phyloP scores from a whole-genome alignment of 139 green algal genomes.

The Chlamydomonas urium region DNA sequence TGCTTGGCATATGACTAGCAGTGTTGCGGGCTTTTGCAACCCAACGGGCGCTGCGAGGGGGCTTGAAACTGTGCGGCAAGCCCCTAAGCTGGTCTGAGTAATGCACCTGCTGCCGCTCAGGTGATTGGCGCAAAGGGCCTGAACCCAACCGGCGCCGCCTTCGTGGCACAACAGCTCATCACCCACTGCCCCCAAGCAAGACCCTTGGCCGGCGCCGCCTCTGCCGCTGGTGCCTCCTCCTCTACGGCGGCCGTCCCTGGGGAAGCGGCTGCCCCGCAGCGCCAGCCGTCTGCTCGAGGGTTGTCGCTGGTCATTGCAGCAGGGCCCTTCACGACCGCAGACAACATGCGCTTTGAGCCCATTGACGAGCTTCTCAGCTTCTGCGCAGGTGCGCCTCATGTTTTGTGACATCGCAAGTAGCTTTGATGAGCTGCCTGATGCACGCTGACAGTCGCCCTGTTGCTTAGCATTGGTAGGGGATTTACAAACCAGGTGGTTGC shows the following conservation, averaged over 20 bases:
- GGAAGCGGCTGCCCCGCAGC: background rate
- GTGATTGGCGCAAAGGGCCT: constrained; percentile 61
- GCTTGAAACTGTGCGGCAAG: too few species aligned
- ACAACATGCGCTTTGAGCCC: constrained; percentile 63
- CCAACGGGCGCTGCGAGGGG: too few species aligned
- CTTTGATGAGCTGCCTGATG: too few species aligned
- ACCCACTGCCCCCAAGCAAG: constrained; percentile 38
- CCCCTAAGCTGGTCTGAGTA: too few species aligned
- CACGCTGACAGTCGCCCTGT: too few species aligned
- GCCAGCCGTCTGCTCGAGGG: background rate
- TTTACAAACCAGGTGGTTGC: too few species aligned
- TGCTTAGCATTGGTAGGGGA: too few species aligned
- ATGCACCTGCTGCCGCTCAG: constrained; percentile 17
- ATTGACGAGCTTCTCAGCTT: constrained; percentile 72
- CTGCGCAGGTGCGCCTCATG: constrained; percentile 36
- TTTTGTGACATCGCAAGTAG: too few species aligned
- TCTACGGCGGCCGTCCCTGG: background rate
- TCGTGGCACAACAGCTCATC: constrained; percentile 66
- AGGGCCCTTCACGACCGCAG: constrained; percentile 65
- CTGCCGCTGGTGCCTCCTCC: background rate
- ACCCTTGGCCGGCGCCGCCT: too few species aligned
- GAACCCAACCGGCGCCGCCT: constrained; percentile 69
- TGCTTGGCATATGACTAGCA: too few species aligned
- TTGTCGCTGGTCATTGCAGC: constrained; percentile 51
- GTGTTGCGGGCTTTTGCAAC: too few species aligned